Evolutionary conservation across 225 moss, liverwort and hornwort species (phyloP).

Genomic region (Pseudisothecium myosuroides): DNA sequence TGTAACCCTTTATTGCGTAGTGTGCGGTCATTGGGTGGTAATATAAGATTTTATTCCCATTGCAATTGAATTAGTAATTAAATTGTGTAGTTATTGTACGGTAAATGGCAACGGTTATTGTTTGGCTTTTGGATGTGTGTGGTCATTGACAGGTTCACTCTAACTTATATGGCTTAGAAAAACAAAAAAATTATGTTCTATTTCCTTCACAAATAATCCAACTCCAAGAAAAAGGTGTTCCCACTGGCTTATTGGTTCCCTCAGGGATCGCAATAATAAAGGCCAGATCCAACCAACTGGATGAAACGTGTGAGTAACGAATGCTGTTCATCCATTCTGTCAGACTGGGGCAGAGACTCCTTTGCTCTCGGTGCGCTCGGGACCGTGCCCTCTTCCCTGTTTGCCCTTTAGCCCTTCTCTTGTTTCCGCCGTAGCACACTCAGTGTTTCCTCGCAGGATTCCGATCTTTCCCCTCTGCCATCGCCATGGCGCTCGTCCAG

Average conservation of each 20-base stretch:
- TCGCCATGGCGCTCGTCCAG: conserved; percentile 79
- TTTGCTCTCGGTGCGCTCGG: background rate
- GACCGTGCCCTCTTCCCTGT: background rate
- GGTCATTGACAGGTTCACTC: too few species aligned
- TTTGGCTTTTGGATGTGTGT: too few species aligned
- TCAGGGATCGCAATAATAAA: background rate
- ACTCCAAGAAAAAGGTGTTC: background rate
- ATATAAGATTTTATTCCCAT: too few species aligned
- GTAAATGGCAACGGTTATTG: too few species aligned
- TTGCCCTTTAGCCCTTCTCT: background rate
- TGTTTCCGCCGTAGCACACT: background rate
- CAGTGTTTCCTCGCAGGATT: background rate
- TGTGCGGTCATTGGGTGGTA: too few species aligned
- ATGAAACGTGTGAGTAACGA: background rate
- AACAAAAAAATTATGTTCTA: background rate
- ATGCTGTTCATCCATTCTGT: background rate
- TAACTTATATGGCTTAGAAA: too few species aligned
- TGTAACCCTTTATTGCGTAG: too few species aligned
- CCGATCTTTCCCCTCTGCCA: background rate
- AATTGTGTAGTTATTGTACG: too few species aligned
- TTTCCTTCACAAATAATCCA: background rate
- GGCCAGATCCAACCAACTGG: background rate
- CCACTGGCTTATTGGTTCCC: background rate
- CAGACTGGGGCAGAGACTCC: background rate
- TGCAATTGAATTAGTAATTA: too few species aligned